A percentile compares a stretch with the other conserved stretches of the same genome.
Conservation (phyloP, 352 stramenopile species). For the Pythium oligandrum region DNA sequence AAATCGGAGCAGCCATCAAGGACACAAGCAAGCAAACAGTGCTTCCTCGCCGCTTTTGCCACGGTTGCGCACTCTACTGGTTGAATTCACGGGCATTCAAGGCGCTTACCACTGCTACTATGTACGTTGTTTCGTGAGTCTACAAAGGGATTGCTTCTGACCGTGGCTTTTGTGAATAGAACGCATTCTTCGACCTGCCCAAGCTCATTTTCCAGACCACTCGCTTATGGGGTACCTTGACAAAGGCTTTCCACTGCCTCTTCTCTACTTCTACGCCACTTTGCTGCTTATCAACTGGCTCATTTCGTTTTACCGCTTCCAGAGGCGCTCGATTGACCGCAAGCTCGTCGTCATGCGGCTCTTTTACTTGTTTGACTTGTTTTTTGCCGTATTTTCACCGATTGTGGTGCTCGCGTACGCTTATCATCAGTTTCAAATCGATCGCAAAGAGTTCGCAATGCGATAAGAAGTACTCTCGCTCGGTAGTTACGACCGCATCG, state of each 20-base stretch:
- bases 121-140: background rate
- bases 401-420: constrained; percentile 18
- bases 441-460: constrained; percentile 14
- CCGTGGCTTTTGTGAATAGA: background rate
- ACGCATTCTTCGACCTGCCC: constrained; percentile 16
- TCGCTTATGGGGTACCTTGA: constrained; percentile 15
- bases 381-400: constrained; percentile 27
- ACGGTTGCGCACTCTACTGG: too few species aligned
- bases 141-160: background rate
- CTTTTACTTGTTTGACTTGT: constrained; percentile 23
- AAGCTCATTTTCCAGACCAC: constrained; percentile 21
- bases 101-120: constrained; percentile 17
- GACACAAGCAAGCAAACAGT: too few species aligned
- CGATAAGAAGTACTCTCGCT: constrained; percentile 7
- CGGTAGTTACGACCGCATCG: constrained; percentile 15
- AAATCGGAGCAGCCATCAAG: background rate
- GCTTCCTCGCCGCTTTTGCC: background rate
- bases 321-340: constrained; percentile 8
- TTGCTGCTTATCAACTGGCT: constrained; percentile 19
- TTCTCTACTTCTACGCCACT: constrained; percentile 21
- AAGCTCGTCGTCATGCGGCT: constrained; percentile 14
- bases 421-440: constrained; percentile 20
- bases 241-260: constrained; percentile 20
- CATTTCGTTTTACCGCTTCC: constrained; percentile 25
- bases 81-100: constrained; percentile 5